A percentile compares a stretch with the other conserved stretches of the same genome.
Conservation (phyloP, 768 basidiomycete genomes). For the Russula abietina region DNA sequence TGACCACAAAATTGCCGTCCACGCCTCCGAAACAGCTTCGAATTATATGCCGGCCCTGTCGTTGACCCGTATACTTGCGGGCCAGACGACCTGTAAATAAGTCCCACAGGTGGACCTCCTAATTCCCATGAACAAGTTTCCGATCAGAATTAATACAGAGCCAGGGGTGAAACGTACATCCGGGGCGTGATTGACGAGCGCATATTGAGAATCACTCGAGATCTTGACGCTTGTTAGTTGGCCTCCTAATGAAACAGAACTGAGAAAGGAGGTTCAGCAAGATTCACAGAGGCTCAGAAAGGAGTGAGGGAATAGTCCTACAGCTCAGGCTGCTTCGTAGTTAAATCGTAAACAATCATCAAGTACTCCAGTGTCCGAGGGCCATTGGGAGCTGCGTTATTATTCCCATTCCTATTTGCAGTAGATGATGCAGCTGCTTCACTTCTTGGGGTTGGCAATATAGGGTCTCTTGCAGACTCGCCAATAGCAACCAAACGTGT, state of each 20-base stretch:
- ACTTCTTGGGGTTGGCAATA: slow-evolving; percentile 15
- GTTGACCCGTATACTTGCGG: slow-evolving; percentile 81
- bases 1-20: slow-evolving; percentile 82
- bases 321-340: slow-evolving; percentile 61
- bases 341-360: slow-evolving; percentile 73
- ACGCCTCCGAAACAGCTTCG: slow-evolving; percentile 91
- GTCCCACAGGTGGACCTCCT: slow-evolving; percentile 92
- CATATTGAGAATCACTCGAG: slow-evolving; percentile 79
- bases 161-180: slow-evolving; percentile 50
- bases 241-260: slow-evolving; percentile 61
- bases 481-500: slow-evolving; percentile 82
- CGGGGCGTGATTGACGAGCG: slow-evolving; percentile 81
- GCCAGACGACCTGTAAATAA: slow-evolving; percentile 61
- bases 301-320: slow-evolving; percentile 37
- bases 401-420: slow-evolving; percentile 28
- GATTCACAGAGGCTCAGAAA: slow-evolving; percentile 13
- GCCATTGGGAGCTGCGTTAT: slow-evolving; percentile 30
- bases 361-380: slow-evolving; percentile 45
- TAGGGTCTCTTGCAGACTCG: slow-evolving; percentile 40
- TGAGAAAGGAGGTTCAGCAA: slow-evolving; percentile 31
- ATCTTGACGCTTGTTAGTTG: slow-evolving; percentile 87
- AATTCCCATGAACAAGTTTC: slow-evolving; percentile 20
- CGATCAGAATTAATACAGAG: slow-evolving; percentile 10
- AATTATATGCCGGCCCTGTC: slow-evolving; percentile 78
- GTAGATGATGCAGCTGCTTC: slow-evolving; percentile 26